These are phyloP conservation scores for Angophora floribunda DNA, from an alignment of 345 rosid species.

Conservation along the genomic window DNA sequence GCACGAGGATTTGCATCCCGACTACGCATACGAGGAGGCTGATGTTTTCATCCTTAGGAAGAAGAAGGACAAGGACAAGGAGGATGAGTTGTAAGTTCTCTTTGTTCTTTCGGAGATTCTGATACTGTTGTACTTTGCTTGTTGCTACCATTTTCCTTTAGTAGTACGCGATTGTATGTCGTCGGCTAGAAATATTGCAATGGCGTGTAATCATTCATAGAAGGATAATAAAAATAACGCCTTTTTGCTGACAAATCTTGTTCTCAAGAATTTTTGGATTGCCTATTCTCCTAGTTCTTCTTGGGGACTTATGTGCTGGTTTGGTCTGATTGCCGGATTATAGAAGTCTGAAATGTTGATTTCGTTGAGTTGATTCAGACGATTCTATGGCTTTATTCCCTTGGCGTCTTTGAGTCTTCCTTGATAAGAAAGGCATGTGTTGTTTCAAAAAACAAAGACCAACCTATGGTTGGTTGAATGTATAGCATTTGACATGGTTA, in stretches of 20 bases:
- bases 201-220: too few relatives aligned
- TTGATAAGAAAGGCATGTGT: background rate
- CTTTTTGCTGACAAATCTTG: too few relatives aligned
- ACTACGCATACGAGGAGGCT: slow-evolving; percentile 60
- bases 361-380: too few relatives aligned
- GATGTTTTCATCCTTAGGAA: slow-evolving; percentile 69
- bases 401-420: background rate
- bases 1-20: slow-evolving; percentile 71
- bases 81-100: background rate
- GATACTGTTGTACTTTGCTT: background rate
- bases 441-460: background rate
- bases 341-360: too few relatives aligned
- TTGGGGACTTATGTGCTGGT: too few relatives aligned
- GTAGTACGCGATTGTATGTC: too few relatives aligned
- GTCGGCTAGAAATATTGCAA: too few relatives aligned
- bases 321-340: too few relatives aligned
- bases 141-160: background rate
- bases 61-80: slow-evolving; percentile 16
- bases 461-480: background rate
- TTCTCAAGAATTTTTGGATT: too few relatives aligned
- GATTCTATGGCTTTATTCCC: background rate
- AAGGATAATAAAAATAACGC: too few relatives aligned
- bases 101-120: background rate
- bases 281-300: background rate
- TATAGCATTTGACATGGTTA: too few relatives aligned